Conservation (phyloP, 495 filamentous ascomycete species). For the Ascodesmis nigricans region DNA sequence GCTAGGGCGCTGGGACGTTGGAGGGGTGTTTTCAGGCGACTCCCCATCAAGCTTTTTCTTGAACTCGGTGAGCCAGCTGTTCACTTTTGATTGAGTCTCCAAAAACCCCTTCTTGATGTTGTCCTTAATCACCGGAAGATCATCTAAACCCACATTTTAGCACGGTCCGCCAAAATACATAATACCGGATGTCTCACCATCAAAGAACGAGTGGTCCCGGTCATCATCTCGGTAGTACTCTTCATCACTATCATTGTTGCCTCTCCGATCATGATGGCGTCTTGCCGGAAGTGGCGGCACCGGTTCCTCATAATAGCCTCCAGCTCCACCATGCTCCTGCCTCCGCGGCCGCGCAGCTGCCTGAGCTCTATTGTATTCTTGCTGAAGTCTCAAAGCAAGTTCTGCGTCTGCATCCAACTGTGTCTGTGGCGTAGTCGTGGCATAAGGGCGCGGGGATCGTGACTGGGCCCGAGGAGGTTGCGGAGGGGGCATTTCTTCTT, state of each 20-base stretch:
- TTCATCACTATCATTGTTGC: conserved; percentile 26
- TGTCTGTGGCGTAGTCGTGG: conserved; percentile 25
- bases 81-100: conserved; percentile 83
- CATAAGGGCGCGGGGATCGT: conserved; percentile 3
- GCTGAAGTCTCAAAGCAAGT: conserved; percentile 81
- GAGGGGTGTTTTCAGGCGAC: conserved; percentile 16
- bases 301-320: conserved; percentile 9
- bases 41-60: conserved; percentile 83
- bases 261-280: conserved; percentile 17
- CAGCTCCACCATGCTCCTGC: conserved; percentile 13
- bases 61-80: conserved; percentile 70
- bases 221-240: conserved; percentile 30
- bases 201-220: conserved; percentile 69
- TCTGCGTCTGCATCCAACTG: conserved; percentile 81
- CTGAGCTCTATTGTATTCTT: conserved; percentile 34
- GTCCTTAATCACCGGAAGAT: conserved; percentile 78
- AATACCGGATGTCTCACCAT: conserved; percentile 30
- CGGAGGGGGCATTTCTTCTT: conserved; percentile 32
- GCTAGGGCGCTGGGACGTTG: conserved; percentile 11
- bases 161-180: conserved; percentile 2
- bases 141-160: conserved; percentile 32
- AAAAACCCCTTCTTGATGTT: conserved; percentile 87
- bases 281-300: conserved; percentile 11
- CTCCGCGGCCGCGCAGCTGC: conserved; percentile 1
- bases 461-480: conserved; percentile 8